Evolutionary conservation across 1,284 basidiomycete genomes (phyloP).

Genomic region (Neolentinus lepideus): DNA sequence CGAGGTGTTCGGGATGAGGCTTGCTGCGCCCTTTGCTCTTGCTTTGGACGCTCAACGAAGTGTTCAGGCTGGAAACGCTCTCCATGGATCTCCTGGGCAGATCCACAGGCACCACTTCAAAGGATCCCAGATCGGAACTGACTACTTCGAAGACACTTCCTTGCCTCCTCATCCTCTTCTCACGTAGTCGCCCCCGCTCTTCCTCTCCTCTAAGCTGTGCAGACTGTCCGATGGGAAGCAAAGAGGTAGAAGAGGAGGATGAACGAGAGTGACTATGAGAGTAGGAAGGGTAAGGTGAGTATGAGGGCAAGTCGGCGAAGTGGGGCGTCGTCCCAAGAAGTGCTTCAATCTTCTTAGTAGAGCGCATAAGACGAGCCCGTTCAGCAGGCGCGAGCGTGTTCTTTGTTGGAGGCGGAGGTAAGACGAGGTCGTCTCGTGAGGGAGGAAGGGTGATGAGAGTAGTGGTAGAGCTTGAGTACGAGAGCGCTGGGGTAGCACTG

Average conservation of each 20-base stretch:
- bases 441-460: neutral
- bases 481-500: neutral
- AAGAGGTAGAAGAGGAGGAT: neutral
- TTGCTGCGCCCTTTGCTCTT: neutral
- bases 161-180: neutral
- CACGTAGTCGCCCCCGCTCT: neutral
- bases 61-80: neutral
- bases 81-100: neutral
- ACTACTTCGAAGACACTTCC: neutral
- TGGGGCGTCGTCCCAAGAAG: conserved; percentile 50
- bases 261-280: neutral
- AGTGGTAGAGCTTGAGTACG: neutral
- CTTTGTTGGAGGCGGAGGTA: conserved; percentile 30
- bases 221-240: neutral
- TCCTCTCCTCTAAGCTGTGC: neutral
- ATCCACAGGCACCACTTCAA: neutral
- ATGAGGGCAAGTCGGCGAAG: conserved; percentile 31
- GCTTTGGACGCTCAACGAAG: neutral
- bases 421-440: neutral
- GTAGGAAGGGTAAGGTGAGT: neutral
- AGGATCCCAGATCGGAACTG: neutral
- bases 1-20: neutral
- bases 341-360: conserved; percentile 50
- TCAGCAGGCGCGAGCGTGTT: conserved; percentile 42
- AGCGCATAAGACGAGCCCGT: conserved; percentile 47